These are phyloP conservation scores for Styphnolobium japonicum DNA, from an alignment of 306 rosid genomes.

Conservation along the genomic window DNA sequence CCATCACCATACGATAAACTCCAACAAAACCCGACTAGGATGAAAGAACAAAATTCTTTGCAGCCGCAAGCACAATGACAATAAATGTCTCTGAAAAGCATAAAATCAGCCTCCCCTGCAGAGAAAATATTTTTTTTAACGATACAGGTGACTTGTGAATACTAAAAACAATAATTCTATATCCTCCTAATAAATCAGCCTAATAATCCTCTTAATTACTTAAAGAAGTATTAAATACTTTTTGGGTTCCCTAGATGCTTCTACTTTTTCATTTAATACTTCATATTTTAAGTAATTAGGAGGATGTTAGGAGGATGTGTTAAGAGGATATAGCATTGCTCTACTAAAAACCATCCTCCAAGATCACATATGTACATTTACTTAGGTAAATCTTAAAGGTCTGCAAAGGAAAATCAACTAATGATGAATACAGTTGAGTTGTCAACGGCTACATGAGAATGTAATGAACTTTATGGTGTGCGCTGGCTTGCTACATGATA, in stretches of 20 bases:
- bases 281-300: too few species aligned
- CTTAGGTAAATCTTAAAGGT: not conserved
- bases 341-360: not conserved
- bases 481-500: not conserved
- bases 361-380: not conserved
- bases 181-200: too few species aligned
- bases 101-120: constrained; percentile 26
- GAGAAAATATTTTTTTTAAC: not conserved
- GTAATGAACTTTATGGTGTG: not conserved
- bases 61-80: not conserved
- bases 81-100: not conserved
- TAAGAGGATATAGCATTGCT: too few species aligned
- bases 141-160: not conserved
- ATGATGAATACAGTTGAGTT: not conserved
- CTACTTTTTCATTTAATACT: too few species aligned
- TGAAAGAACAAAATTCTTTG: not conserved
- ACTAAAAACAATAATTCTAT: too few species aligned
- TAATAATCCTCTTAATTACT: too few species aligned
- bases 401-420: not conserved
- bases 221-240: too few species aligned
- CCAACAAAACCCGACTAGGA: not conserved
- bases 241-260: too few species aligned
- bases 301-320: too few species aligned
- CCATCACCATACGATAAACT: not conserved
- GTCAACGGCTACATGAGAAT: not conserved